These are phyloP conservation scores for Podospora anserina DNA, from an alignment of 495 filamentous ascomycete genomes.

Conservation along the genomic window DNA sequence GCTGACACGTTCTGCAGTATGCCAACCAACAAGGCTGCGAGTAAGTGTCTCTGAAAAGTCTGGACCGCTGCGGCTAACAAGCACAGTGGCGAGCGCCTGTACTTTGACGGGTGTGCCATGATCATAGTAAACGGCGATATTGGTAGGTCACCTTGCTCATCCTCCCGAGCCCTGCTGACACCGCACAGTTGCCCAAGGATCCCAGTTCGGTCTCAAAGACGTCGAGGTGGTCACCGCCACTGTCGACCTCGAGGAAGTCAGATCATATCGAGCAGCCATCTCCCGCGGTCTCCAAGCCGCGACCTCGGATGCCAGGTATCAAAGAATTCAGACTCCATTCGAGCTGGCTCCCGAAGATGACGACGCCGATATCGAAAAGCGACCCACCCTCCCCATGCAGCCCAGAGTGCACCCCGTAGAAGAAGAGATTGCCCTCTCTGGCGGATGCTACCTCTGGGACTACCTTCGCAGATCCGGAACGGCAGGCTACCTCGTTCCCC, in stretches of 20 bases:
- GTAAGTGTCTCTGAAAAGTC: slow-evolving; percentile 46
- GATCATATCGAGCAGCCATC: slow-evolving; percentile 50
- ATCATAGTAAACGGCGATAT: slow-evolving; percentile 68
- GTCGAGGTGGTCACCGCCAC: slow-evolving; percentile 84
- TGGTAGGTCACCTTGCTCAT: slow-evolving; percentile 11
- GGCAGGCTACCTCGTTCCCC: slow-evolving; percentile 58
- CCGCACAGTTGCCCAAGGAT: slow-evolving; percentile 65
- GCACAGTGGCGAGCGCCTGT: slow-evolving; percentile 49
- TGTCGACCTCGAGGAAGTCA: slow-evolving; percentile 75
- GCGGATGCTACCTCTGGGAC: slow-evolving; percentile 80
- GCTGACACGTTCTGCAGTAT: slow-evolving; percentile 16
- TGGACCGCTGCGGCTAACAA: background rate
- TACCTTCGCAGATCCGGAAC: slow-evolving; percentile 66
- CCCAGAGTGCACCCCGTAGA: slow-evolving; percentile 60
- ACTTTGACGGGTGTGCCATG: slow-evolving; percentile 69
- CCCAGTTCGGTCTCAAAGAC: slow-evolving; percentile 73
- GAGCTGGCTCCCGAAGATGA: slow-evolving; percentile 39
- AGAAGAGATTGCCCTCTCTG: slow-evolving; percentile 70
- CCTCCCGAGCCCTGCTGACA: slow-evolving; percentile 41
- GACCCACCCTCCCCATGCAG: slow-evolving; percentile 34
- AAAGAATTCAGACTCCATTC: slow-evolving; percentile 40
- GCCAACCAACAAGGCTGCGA: slow-evolving; percentile 71
- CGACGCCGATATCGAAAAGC: slow-evolving; percentile 28
- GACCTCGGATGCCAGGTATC: slow-evolving; percentile 35
- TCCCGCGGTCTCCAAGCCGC: slow-evolving; percentile 59